A percentile compares a stretch with the other conserved stretches of the same genome.
Evolutionary conservation across 2,329 filamentous ascomycete genomes (phyloP).

Genomic region (Calonectria pteridis): DNA sequence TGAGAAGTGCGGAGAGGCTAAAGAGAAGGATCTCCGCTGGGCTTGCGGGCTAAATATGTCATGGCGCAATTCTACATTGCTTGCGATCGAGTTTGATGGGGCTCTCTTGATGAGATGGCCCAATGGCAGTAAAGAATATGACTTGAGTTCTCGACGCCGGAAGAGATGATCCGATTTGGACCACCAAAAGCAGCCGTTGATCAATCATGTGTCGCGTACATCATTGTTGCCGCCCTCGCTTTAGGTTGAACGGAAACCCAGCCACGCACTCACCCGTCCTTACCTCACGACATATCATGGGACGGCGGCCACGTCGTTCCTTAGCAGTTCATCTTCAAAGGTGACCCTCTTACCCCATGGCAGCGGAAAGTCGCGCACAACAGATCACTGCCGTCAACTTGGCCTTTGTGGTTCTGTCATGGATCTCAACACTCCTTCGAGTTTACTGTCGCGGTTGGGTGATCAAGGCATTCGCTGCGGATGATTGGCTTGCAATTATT

Average conservation of each 20-base stretch:
- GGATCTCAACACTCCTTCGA: neutral
- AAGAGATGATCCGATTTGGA: neutral
- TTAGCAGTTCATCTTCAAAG: neutral
- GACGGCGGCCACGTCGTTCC: neutral
- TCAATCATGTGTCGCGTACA: neutral
- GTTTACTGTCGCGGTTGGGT: constrained; percentile 1
- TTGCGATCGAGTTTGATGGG: no score
- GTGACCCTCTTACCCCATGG: neutral
- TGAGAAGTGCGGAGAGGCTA: neutral
- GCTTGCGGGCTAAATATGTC: neutral
- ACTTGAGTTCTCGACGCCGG: neutral
- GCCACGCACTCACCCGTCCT: neutral
- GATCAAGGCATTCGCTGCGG: neutral
- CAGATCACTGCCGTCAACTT: neutral
- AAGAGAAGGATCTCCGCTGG: neutral
- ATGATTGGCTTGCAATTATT: neutral
- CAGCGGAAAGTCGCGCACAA: neutral
- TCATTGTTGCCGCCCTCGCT: neutral
- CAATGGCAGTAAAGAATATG: neutral
- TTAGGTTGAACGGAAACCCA: neutral
- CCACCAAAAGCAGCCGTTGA: neutral
- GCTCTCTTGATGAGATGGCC: neutral
- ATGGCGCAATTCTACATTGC: neutral
- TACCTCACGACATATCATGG: neutral
- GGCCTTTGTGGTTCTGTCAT: neutral